A percentile compares a stretch with the other conserved stretches of the same genome.
Evolutionary conservation across 495 filamentous ascomycete genomes (phyloP).

Genomic region (Daldinia caldariorum): DNA sequence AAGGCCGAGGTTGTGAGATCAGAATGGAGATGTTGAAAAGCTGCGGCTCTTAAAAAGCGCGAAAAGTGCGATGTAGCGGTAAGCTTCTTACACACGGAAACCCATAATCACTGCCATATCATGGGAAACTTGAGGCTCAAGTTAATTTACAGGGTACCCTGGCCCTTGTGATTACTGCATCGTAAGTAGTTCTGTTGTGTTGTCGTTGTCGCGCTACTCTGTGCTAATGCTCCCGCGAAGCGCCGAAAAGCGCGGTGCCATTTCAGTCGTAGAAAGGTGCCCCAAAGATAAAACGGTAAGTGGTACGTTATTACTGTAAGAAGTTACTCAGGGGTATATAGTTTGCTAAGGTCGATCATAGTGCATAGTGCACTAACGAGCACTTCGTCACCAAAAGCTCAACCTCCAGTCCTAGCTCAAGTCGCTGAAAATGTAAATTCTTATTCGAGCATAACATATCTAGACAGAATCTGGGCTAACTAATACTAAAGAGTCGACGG

Average conservation of each 20-base stretch:
- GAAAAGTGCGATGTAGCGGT: constrained; percentile 52
- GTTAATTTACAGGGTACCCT: constrained; percentile 28
- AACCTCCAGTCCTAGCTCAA: constrained; percentile 5
- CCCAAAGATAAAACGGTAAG: constrained; percentile 30
- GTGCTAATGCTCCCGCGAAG: constrained; percentile 31
- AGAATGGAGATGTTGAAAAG: constrained; percentile 37
- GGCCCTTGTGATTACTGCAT: constrained; percentile 41
- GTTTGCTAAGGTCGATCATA: constrained; percentile 1
- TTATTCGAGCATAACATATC: background rate
- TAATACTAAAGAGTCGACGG: constrained; percentile 8
- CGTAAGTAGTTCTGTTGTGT: constrained; percentile 32
- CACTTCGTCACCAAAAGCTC: constrained; percentile 5
- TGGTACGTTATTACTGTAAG: background rate
- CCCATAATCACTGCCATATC: background rate
- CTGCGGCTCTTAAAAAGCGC: constrained; percentile 48
- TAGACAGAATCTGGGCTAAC: constrained; percentile 3
- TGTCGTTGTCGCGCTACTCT: background rate
- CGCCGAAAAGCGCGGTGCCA: constrained; percentile 40
- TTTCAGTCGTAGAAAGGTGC: constrained; percentile 42
- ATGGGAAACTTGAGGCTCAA: constrained; percentile 18
- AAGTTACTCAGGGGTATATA: background rate
- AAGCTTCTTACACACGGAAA: constrained; percentile 17
- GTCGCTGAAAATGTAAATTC: constrained; percentile 7
- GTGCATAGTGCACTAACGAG: constrained; percentile 23
- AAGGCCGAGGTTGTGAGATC: background rate